Base-by-base conservation (phyloP, 129 eudicot species). In the Chrysanthemum makinoi region DNA sequence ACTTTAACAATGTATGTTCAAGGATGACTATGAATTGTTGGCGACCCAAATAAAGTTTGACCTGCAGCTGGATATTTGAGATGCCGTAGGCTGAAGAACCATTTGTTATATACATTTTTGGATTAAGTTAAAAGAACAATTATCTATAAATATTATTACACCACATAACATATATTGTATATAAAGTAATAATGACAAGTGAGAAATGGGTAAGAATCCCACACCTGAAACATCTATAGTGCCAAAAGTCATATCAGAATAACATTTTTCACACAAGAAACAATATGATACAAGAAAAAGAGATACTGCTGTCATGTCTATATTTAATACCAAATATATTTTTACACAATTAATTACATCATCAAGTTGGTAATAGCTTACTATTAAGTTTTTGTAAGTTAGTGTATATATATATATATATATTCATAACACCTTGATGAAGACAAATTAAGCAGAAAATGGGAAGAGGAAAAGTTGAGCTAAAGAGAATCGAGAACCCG, bases 381-480 rank as follows among this genome's bases (percentile, higher is more conserved):
- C 62, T 63, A 17, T 4, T 26, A 19, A 64, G 14, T 13, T 64
- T 52, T 39, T 35, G 64, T 54, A 64, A 43, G 43, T 63, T 17
- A 24, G 24, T 55, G 6, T 51, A 72, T 15, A 5, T 17, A 30
- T 28, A 17, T 14, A 62, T 19, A 17, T 52, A 59, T 58, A 59
- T 44, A 55, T n/a, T 43, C 51, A 72, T 43, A 71, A n/a, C 15
- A 62, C n/a, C 22, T 20, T 60, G 55, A 62, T 62, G 76, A 70
- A 53, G 74, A 65, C 62, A 72, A 61, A 49, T 5, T 1, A 24
- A 73, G 53, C 11, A 1, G 15, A 80, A 30, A 39, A 88, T 88
- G 95, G 95, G 95, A 56, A 78, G 95, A 74, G 95, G 95, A 46
- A 88, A 88, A 78, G 95, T 88, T 51, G 95, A 82, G 75, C 54